Conservation (phyloP, 106 monocot species). For the Dioscorea zingiberensis region DNA sequence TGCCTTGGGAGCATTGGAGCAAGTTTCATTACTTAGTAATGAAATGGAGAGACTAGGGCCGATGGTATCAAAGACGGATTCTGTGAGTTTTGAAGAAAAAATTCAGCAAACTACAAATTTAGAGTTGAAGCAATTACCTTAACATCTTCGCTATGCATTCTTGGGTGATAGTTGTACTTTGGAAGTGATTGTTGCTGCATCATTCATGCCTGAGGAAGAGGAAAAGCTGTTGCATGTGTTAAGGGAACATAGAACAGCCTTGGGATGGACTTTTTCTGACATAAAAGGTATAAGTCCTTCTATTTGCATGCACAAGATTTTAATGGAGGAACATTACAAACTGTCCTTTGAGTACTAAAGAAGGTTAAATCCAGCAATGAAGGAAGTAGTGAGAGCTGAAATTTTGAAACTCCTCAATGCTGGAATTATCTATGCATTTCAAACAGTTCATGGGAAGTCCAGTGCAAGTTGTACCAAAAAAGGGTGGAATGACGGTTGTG, state of each 20-base stretch:
- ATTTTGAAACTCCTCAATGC: no score
- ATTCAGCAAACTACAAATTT: no score
- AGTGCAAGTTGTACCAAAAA: not conserved
- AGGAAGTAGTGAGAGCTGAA: no score
- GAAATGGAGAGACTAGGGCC: no score
- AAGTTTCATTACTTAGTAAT: no score
- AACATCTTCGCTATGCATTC: not conserved
- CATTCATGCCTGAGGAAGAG: not conserved
- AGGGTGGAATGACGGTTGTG: not conserved
- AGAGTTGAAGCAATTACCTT: no score
- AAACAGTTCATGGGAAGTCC: not conserved
- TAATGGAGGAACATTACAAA: conserved; percentile 3
- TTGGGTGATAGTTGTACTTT: not conserved
- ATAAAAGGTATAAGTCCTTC: conserved; percentile 6
- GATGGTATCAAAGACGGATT: no score
- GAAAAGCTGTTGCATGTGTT: no score
- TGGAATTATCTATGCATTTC: no score
- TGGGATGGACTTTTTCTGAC: not conserved
- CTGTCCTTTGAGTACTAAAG: not conserved
- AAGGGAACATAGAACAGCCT: not conserved
- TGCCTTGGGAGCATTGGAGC: no score
- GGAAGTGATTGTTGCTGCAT: not conserved
- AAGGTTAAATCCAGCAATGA: not conserved
- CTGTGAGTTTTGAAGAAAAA: no score
- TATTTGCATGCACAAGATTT: not conserved